phyloP scores from a whole-genome alignment of 2,329 filamentous ascomycete genomes.

The Colletotrichum cuscutae region DNA sequence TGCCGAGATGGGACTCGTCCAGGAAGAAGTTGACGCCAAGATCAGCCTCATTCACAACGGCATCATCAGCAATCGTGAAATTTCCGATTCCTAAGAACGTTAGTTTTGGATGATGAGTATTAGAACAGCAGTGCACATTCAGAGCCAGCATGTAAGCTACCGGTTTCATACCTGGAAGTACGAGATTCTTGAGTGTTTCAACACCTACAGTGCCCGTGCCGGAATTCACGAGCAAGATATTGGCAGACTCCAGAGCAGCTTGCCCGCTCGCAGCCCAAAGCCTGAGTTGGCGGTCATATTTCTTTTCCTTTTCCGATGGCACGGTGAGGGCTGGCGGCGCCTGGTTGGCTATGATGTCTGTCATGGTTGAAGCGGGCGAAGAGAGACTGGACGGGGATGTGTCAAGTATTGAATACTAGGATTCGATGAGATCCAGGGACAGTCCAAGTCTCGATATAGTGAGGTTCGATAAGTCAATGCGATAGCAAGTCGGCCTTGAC shows the following conservation, averaged over 20 bases:
- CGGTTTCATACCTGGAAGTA: conserved; percentile 75
- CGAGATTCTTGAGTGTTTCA: conserved; percentile 96
- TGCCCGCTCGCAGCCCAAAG: conserved; percentile 96
- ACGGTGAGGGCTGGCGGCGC: conserved; percentile 61
- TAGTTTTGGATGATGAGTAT: conserved; percentile 32
- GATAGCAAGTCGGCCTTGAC: background rate
- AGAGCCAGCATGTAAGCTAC: background rate
- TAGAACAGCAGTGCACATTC: background rate
- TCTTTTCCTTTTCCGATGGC: conserved; percentile 73
- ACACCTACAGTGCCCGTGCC: conserved; percentile 88
- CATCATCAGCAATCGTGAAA: conserved; percentile 90
- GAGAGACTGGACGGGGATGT: background rate
- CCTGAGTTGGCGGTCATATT: conserved; percentile 94
- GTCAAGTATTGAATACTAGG: background rate
- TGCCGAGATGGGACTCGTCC: conserved; percentile 80
- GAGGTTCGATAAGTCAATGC: too few relatives aligned
- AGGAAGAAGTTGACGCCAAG: conserved; percentile 98
- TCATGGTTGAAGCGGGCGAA: conserved; percentile 45
- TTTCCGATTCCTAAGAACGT: conserved; percentile 77
- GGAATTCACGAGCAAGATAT: conserved; percentile 90
- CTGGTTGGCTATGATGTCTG: conserved; percentile 56
- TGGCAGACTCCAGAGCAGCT: conserved; percentile 87
- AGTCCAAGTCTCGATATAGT: background rate
- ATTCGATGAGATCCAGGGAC: background rate
- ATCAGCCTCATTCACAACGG: conserved; percentile 81